phyloP scores from a whole-genome alignment of 352 stramenopile genomes.

The Phytophthora podocarpi region DNA sequence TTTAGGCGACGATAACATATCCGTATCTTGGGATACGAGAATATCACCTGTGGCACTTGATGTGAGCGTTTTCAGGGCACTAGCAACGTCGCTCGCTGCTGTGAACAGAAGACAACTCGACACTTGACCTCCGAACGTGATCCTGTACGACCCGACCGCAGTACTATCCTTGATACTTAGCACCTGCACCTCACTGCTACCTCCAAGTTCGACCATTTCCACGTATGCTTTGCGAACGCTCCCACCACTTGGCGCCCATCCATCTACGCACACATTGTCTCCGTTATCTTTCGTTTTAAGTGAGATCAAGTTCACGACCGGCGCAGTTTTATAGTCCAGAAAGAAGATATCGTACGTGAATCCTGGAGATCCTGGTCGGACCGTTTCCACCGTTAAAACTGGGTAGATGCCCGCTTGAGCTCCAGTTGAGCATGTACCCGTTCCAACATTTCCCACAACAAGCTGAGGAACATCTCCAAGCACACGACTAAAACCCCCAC shows the following conservation, averaged over 20 bases:
- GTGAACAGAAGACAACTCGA: conserved; percentile 51
- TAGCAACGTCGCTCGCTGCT: no score
- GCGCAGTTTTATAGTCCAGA: conserved; percentile 38
- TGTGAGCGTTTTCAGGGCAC: no score
- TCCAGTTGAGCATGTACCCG: conserved; percentile 44
- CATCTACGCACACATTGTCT: conserved; percentile 20
- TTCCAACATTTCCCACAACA: conserved; percentile 54
- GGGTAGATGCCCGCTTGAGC: conserved; percentile 62
- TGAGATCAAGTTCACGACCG: no score
- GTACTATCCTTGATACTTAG: conserved; percentile 41
- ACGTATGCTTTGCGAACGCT: conserved; percentile 51
- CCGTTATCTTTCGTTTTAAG: conserved; percentile 41
- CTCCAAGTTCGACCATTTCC: conserved; percentile 48
- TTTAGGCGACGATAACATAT: conserved; percentile 46
- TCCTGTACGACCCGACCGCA: conserved; percentile 36
- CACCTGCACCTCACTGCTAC: conserved; percentile 68
- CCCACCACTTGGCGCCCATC: conserved; percentile 40
- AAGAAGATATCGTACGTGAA: conserved; percentile 85
- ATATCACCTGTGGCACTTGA: conserved; percentile 45
- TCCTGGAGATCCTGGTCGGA: conserved; percentile 53
- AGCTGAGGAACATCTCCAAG: conserved; percentile 62
- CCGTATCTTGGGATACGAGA: conserved; percentile 49
- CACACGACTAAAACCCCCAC: conserved; percentile 59
- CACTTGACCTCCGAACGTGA: conserved; percentile 50
- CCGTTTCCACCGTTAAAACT: conserved; percentile 69